A percentile compares a stretch with the other conserved stretches of the same genome.
Evolutionary conservation across 2,329 filamentous ascomycete genomes (phyloP).

Genomic region (Nigrograna mackinnonii): DNA sequence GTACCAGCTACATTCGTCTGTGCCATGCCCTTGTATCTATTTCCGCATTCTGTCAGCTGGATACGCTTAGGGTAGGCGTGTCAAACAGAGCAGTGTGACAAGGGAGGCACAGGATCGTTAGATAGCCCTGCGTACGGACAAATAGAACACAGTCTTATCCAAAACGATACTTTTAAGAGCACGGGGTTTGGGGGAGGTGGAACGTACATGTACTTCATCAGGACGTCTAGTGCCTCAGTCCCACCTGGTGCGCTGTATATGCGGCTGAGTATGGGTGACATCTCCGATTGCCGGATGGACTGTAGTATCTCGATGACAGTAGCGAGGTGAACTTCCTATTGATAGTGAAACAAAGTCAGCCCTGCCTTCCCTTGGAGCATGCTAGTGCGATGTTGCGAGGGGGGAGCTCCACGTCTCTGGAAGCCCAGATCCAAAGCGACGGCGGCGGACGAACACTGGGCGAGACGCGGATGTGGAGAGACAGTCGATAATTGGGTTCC

Average conservation of each 20-base stretch:
- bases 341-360: slow-evolving; percentile 29
- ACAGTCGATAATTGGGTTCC: slow-evolving; percentile 21
- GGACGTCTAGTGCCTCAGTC: slow-evolving; percentile 77
- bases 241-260: slow-evolving; percentile 81
- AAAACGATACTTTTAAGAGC: background rate
- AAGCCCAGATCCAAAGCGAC: slow-evolving; percentile 22
- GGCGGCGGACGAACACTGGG: slow-evolving; percentile 18
- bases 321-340: slow-evolving; percentile 80
- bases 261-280: slow-evolving; percentile 82
- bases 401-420: slow-evolving; percentile 23
- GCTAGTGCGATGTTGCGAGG: slow-evolving; percentile 19
- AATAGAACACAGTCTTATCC: too few relatives aligned
- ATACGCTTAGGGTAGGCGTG: too few relatives aligned
- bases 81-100: slow-evolving; percentile 9
- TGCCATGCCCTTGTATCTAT: slow-evolving; percentile 87
- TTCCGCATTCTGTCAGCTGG: too few relatives aligned
- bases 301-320: slow-evolving; percentile 92
- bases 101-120: slow-evolving; percentile 9
- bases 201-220: slow-evolving; percentile 96
- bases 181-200: slow-evolving; percentile 7
- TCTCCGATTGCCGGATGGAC: slow-evolving; percentile 94
- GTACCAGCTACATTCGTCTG: slow-evolving; percentile 35
- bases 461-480: slow-evolving; percentile 21
- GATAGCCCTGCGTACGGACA: slow-evolving; percentile 4
- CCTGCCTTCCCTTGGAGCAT: slow-evolving; percentile 18